Conservation (phyloP, 441 rosid species). For the Brassica balearica region DNA sequence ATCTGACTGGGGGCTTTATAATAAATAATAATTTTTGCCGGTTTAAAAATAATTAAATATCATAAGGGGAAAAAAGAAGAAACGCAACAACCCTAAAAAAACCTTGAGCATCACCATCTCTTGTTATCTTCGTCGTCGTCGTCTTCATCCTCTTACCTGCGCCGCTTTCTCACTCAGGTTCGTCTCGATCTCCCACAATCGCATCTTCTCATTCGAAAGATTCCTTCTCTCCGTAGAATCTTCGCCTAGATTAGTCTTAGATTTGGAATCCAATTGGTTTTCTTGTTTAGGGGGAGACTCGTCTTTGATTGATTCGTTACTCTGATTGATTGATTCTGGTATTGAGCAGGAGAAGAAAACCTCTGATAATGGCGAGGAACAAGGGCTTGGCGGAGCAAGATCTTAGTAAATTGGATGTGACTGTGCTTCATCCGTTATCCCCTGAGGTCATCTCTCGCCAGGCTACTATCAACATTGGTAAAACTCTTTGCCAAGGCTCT, state of each 20-base stretch:
- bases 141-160: background rate
- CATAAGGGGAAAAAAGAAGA: background rate
- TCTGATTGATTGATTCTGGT: constrained; percentile 12
- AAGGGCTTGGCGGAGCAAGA: constrained; percentile 95
- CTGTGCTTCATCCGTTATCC: constrained; percentile 84
- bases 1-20: background rate
- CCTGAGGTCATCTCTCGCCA: constrained; percentile 98
- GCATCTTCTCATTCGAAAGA: background rate
- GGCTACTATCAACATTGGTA: constrained; percentile 93
- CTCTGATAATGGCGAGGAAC: constrained; percentile 66
- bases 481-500: background rate
- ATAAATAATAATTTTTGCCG: background rate
- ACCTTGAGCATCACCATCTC: background rate
- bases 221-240: background rate
- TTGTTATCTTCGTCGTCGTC: background rate
- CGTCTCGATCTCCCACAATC: constrained; percentile 12
- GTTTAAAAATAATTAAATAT: background rate
- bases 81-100: constrained; percentile 26
- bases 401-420: constrained; percentile 82
- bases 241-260: constrained; percentile 14
- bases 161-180: constrained; percentile 38
- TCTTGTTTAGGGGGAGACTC: too few species aligned
- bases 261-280: constrained; percentile 6
- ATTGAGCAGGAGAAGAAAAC: constrained; percentile 19
- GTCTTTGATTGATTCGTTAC: background rate